A percentile compares a stretch with the other conserved stretches of the same genome.
Conservation (phyloP, 2,329 filamentous ascomycete species). For the Volutella citrinella region DNA sequence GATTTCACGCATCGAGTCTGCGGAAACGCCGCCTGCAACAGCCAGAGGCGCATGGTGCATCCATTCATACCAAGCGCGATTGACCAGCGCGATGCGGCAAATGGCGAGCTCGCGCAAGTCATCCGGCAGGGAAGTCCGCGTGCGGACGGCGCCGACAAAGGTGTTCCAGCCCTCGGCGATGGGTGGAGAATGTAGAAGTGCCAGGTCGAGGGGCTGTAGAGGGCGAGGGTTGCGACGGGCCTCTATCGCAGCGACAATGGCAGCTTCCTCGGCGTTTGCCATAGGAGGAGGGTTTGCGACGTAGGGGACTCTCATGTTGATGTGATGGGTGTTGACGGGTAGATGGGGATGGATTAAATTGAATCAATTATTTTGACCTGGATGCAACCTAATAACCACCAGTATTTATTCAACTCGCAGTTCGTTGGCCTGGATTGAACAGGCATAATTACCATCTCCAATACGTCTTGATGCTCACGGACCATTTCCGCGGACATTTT, state of each 20-base stretch:
- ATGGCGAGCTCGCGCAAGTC: conserved; percentile 75
- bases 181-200: conserved; percentile 70
- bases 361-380: too few relatives aligned
- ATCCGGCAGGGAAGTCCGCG: conserved; percentile 46
- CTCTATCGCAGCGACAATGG: conserved; percentile 61
- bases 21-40: conserved; percentile 53
- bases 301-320: conserved; percentile 69
- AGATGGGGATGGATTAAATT: too few relatives aligned
- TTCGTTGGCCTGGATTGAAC: too few relatives aligned
- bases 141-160: conserved; percentile 63
- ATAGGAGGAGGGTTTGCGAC: conserved; percentile 49
- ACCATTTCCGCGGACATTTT: too few relatives aligned
- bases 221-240: conserved; percentile 66
- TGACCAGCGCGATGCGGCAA: conserved; percentile 75
- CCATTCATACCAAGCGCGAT: conserved; percentile 85
- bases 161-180: conserved; percentile 75
- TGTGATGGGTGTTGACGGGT: too few relatives aligned
- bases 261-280: conserved; percentile 43
- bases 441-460: too few relatives aligned
- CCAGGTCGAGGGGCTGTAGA: conserved; percentile 71
- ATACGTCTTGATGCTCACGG: too few relatives aligned
- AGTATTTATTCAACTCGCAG: too few relatives aligned
- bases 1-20: conserved; percentile 49
- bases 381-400: too few relatives aligned
- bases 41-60: conserved; percentile 70